These are phyloP conservation scores for Fraxinus velutina DNA, from an alignment of 305 asterid genomes.

Conservation along the genomic window DNA sequence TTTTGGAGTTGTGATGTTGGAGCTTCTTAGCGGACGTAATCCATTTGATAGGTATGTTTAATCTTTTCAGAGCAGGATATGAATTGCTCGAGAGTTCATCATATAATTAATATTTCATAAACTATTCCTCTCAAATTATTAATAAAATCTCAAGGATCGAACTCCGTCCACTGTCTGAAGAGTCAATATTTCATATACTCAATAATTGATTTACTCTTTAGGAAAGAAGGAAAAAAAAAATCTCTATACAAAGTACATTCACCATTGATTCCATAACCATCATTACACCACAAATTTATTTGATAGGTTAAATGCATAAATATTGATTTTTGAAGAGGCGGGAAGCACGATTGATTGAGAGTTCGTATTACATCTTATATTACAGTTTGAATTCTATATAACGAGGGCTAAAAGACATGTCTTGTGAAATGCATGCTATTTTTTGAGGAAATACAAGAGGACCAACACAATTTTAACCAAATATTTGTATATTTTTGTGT, in stretches of 20 bases:
- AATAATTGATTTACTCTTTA: background rate
- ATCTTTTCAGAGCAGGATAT: background rate
- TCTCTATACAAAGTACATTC: background rate
- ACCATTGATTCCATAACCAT: background rate
- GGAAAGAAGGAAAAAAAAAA: too few species aligned
- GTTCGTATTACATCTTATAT: background rate
- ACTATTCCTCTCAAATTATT: background rate
- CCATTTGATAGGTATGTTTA: conserved; percentile 71
- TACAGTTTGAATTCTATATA: background rate
- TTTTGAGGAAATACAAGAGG: background rate
- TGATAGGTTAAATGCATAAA: background rate
- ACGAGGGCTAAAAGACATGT: background rate
- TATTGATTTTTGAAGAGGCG: background rate
- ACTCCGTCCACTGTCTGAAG: background rate
- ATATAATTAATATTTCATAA: background rate
- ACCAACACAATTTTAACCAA: background rate
- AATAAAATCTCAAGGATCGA: background rate
- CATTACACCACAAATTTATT: background rate
- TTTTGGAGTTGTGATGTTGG: conserved; percentile 78
- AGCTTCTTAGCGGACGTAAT: conserved; percentile 74
- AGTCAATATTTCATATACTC: background rate
- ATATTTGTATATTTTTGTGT: background rate
- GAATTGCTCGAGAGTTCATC: background rate
- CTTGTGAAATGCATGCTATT: background rate
- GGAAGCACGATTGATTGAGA: background rate